These are phyloP conservation scores for Mychonastes homosphaera DNA, from an alignment of 139 green algal species.

Conservation along the genomic window DNA sequence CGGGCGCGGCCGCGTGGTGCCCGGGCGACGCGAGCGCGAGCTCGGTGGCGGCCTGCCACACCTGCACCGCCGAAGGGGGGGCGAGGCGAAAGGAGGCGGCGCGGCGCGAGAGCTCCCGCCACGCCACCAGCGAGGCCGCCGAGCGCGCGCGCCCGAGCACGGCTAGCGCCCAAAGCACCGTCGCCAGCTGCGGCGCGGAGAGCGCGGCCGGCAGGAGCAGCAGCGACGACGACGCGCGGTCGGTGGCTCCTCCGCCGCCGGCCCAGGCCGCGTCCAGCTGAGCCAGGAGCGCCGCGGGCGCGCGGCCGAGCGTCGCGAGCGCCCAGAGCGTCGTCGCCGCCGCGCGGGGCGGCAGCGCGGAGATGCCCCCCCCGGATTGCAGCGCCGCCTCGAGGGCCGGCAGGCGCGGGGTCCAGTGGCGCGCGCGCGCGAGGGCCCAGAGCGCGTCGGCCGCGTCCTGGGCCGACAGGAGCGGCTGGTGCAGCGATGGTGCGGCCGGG, in stretches of 20 bases:
- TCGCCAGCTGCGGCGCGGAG: conserved; percentile 15
- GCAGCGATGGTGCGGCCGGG: background rate
- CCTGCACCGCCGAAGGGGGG: background rate
- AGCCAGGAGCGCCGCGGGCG: conserved; percentile 20
- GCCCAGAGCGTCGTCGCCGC: conserved; percentile 21
- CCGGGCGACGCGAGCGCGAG: conserved; percentile 1
- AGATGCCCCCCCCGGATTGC: background rate
- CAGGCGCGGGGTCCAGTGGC: conserved; percentile 25
- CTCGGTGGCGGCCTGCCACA: conserved; percentile 18
- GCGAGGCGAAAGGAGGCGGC: background rate
- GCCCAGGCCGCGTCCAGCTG: conserved; percentile 8
- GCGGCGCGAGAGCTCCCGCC: conserved; percentile 11
- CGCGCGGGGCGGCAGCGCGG: background rate
- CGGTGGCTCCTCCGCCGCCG: background rate
- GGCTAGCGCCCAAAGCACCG: conserved; percentile 28
- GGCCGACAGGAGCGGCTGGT: conserved; percentile 9
- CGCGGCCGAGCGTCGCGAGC: conserved; percentile 25
- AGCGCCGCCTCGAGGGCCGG: conserved; percentile 18
- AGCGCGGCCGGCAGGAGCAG: background rate
- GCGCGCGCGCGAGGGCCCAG: conserved; percentile 28
- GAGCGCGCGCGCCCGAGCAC: conserved; percentile 20
- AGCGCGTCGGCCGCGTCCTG: conserved; percentile 17
- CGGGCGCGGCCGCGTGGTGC: background rate
- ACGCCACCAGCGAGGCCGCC: conserved; percentile 16
- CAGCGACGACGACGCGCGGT: background rate